Percentiles rank a stretch among this genome's conserved stretches.
Conservation (phyloP, 371 early-diverging fungal species). For the Smittium culicis region DNA sequence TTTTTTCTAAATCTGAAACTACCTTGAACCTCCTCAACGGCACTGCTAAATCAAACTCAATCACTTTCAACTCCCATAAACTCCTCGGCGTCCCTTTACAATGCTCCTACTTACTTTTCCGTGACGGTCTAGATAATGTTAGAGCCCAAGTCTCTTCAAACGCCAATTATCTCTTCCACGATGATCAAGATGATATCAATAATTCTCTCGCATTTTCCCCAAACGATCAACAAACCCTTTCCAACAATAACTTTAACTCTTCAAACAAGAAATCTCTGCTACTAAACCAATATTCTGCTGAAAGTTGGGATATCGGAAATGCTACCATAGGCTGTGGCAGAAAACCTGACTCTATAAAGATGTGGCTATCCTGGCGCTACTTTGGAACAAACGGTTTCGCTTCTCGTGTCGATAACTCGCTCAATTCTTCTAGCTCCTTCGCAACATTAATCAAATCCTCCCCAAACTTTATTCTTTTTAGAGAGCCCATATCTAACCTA, state of each 20-base stretch:
- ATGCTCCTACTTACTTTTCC: constrained; percentile 62
- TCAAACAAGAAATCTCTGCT: neutral
- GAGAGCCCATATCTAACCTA: constrained; percentile 35
- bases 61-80: constrained; percentile 77
- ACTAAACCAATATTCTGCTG: neutral
- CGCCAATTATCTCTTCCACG: constrained; percentile 68
- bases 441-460: constrained; percentile 23
- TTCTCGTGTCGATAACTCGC: constrained; percentile 37
- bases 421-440: constrained; percentile 31
- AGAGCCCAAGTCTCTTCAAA: constrained; percentile 45
- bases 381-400: constrained; percentile 45
- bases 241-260: no score
- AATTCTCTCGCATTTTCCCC: neutral
- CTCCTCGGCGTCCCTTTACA: constrained; percentile 69
- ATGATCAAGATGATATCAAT: constrained; percentile 23
- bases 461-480: constrained; percentile 20
- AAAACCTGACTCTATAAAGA: constrained; percentile 64
- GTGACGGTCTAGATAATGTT: constrained; percentile 30
- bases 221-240: neutral
- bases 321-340: constrained; percentile 77
- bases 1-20: constrained; percentile 28
- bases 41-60: constrained; percentile 45
- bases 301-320: constrained; percentile 54
- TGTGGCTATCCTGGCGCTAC: constrained; percentile 71
- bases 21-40: constrained; percentile 37